Percentiles rank a stretch among this genome's conserved stretches.
These are phyloP conservation scores for Linanthus parryae DNA, from an alignment of 148 eudicot species.

Conservation along the genomic window DNA sequence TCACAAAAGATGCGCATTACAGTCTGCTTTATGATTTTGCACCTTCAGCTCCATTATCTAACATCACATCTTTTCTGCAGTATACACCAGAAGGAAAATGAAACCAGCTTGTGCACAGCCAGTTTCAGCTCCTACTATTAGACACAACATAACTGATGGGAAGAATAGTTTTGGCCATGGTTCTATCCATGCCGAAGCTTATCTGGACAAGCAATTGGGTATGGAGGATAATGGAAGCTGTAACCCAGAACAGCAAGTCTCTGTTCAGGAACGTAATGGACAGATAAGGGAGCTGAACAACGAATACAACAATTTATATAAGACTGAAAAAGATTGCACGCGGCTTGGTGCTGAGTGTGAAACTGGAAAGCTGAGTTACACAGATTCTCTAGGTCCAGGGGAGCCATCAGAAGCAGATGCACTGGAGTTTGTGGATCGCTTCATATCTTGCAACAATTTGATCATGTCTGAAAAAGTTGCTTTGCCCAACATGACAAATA, in stretches of 20 bases:
- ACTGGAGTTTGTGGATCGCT: conserved; percentile 52
- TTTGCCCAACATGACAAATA: conserved; percentile 13
- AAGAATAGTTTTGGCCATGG: conserved; percentile 5
- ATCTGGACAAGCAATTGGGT: conserved; percentile 9
- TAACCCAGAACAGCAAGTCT: conserved; percentile 6
- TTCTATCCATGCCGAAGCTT: conserved; percentile 9
- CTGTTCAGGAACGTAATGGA: conserved; percentile 12
- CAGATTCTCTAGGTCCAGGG: conserved; percentile 43
- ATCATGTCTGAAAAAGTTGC: conserved; percentile 18
- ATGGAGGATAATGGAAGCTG: conserved; percentile 9
- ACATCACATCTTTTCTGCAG: conserved; percentile 14
- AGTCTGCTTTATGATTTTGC: not conserved
- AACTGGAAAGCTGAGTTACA: conserved; percentile 19
- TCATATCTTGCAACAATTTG: conserved; percentile 30
- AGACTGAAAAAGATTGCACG: conserved; percentile 14
- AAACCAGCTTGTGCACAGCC: conserved; percentile 8
- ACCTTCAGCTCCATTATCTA: not conserved
- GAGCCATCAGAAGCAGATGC: conserved; percentile 40
- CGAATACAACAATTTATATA: conserved; percentile 2
- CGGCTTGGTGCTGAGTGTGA: conserved; percentile 12
- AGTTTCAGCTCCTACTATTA: conserved; percentile 5
- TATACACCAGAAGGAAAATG: conserved; percentile 18
- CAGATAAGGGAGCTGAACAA: not conserved
- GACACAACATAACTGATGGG: conserved; percentile 9
- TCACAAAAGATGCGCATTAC: too few species aligned